These are phyloP conservation scores for Cladosporium sphaerospermum DNA, from an alignment of 2,329 filamentous ascomycete species.

Conservation along the genomic window DNA sequence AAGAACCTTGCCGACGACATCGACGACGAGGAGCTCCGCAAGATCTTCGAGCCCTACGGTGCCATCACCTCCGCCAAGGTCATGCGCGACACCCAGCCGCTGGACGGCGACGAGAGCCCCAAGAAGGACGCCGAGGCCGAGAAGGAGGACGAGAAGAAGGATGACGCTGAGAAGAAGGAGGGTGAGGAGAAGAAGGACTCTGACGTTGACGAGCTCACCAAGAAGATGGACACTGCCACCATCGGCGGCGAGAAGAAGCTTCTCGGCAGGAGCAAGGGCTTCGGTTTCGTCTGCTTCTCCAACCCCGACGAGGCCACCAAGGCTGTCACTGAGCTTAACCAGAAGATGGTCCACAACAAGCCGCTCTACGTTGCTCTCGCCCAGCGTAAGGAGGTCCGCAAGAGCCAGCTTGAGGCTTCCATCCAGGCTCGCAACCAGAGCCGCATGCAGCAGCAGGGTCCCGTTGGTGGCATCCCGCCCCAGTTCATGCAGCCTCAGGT, in stretches of 20 bases:
- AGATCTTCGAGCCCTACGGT: conserved; percentile 85
- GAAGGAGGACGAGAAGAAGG: conserved; percentile 41
- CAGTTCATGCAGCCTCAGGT: conserved; percentile 75
- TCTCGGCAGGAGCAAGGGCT: conserved; percentile 98
- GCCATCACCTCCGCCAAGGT: conserved; percentile 98
- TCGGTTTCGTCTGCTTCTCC: conserved; percentile 99
- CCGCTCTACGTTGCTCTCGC: conserved; percentile 95
- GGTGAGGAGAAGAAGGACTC: conserved; percentile 50
- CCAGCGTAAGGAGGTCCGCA: conserved; percentile 98
- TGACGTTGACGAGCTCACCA: conserved; percentile 40
- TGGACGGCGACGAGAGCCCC: conserved; percentile 37
- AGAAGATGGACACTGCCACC: conserved; percentile 47
- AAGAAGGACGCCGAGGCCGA: conserved; percentile 38
- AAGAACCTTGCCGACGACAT: conserved; percentile 98
- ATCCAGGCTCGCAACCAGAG: conserved; percentile 99
- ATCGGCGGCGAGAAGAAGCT: conserved; percentile 56
- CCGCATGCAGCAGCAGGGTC: conserved; percentile 94
- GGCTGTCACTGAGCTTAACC: conserved; percentile 99
- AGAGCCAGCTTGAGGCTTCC: conserved; percentile 97
- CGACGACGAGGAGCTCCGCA: conserved; percentile 94
- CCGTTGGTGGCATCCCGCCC: conserved; percentile 71
- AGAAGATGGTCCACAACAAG: conserved; percentile 97
- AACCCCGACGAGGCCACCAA: conserved; percentile 99
- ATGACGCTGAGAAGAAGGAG: conserved; percentile 48
- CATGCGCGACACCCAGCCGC: conserved; percentile 74